phyloP scores from a whole-genome alignment of 257 asterid genomes.

The Mentha longifolia region DNA sequence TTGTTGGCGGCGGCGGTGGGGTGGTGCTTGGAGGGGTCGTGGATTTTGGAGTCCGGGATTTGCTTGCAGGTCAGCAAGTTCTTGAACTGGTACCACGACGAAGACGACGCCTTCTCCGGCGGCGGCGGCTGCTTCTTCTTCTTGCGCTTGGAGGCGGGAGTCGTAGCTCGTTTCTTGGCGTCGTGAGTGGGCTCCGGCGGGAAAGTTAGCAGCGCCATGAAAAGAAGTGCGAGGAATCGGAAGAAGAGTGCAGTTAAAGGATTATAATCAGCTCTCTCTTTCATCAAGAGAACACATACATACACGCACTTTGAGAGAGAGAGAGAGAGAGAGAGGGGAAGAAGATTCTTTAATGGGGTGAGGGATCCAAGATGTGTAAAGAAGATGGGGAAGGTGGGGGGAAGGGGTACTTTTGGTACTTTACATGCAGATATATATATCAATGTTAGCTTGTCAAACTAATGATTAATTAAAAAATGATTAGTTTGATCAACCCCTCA shows the following conservation, averaged over 20 bases:
- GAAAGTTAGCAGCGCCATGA: slow-evolving; percentile 70
- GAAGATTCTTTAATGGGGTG: slow-evolving; percentile 55
- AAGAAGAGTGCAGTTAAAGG: slow-evolving; percentile 39
- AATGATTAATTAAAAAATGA: not conserved
- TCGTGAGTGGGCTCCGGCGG: slow-evolving; percentile 37
- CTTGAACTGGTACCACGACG: slow-evolving; percentile 93
- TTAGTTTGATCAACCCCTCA: not conserved
- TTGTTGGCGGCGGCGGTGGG: too few species aligned
- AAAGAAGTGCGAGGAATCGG: slow-evolving; percentile 47
- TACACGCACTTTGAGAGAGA: slow-evolving; percentile 13
- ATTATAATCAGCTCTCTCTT: slow-evolving; percentile 37
- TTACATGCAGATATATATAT: slow-evolving; percentile 12
- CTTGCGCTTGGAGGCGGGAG: slow-evolving; percentile 46
- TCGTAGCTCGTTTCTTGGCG: slow-evolving; percentile 18
- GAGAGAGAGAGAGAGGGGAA: slow-evolving; percentile 36
- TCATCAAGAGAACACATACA: slow-evolving; percentile 40
- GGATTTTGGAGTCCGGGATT: slow-evolving; percentile 58
- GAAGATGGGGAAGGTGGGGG: slow-evolving; percentile 8
- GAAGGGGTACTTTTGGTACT: slow-evolving; percentile 22
- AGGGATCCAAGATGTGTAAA: slow-evolving; percentile 60
- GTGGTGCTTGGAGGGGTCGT: slow-evolving; percentile 56
- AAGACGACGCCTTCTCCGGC: slow-evolving; percentile 45
- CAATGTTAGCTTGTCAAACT: slow-evolving; percentile 11
- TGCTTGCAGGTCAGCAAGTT: slow-evolving; percentile 82
- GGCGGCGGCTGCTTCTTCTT: slow-evolving; percentile 39